Evolutionary conservation across 2,329 filamentous ascomycete genomes (phyloP).

Genomic region (Knoxdaviesia capensis): DNA sequence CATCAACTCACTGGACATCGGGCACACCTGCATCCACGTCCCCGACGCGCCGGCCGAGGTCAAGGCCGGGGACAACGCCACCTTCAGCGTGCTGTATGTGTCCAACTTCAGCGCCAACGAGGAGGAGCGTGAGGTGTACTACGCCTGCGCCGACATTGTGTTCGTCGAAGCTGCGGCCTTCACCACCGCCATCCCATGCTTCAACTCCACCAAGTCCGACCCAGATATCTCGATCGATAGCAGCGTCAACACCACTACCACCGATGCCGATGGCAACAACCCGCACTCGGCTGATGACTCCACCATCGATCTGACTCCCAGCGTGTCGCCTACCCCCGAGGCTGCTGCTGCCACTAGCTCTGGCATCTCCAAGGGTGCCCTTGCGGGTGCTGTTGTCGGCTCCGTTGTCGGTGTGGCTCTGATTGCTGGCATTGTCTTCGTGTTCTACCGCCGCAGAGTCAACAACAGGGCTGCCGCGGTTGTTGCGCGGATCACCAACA

Average conservation of each 20-base stretch:
- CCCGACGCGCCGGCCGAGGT: slow-evolving; percentile 14
- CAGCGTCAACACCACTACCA: slow-evolving; percentile 6
- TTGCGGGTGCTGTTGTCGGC: slow-evolving; percentile 58
- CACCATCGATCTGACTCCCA: slow-evolving; percentile 15
- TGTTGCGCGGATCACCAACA: slow-evolving; percentile 1
- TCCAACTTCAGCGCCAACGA: slow-evolving; percentile 20
- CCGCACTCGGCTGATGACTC: slow-evolving; percentile 17
- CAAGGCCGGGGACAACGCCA: slow-evolving; percentile 22
- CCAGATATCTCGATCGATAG: slow-evolving; percentile 8
- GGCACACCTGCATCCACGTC: slow-evolving; percentile 23
- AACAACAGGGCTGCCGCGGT: background rate
- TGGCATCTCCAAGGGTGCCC: slow-evolving; percentile 42
- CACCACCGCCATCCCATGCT: slow-evolving; percentile 17
- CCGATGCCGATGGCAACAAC: slow-evolving; percentile 4
- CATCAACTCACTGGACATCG: slow-evolving; percentile 19
- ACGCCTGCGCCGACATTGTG: slow-evolving; percentile 27
- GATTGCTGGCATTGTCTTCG: slow-evolving; percentile 36
- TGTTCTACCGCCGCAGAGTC: slow-evolving; percentile 22
- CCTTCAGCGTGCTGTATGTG: slow-evolving; percentile 26
- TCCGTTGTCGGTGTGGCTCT: slow-evolving; percentile 41
- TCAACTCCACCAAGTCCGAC: slow-evolving; percentile 18
- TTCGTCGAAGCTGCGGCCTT: slow-evolving; percentile 18
- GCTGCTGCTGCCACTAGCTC: slow-evolving; percentile 6
- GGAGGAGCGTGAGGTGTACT: slow-evolving; percentile 23
- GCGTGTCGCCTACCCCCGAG: slow-evolving; percentile 5